Evolutionary conservation across 2,329 filamentous ascomycete species (phyloP), one percentile per base, ranked within the genome.

Genomic region (Plectosphaerella cucumerina): DNA sequence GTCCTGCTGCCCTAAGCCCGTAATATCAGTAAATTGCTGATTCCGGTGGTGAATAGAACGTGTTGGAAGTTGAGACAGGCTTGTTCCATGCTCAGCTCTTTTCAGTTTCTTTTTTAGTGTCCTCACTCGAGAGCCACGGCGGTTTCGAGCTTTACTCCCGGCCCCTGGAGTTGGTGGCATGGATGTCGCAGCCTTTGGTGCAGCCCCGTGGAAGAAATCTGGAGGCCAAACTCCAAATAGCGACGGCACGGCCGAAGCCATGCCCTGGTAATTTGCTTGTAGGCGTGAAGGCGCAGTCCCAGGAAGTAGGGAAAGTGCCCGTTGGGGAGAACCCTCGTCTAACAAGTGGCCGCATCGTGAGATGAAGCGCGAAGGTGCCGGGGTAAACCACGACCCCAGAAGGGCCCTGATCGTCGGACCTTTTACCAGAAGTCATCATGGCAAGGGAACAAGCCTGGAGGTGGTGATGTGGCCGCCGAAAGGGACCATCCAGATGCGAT

Each of bases 381-480:
- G 62, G 63, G 65, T 42, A 11, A 18, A 18, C n/a, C 39, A 12
- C 6, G 39, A 65, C 70, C 78, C 76, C 78, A 73, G 75, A 65
- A 65, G 67, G 61, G 66, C 62, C 67, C 62, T 62, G 66, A 70
- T 68, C 67, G 75, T 84, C 79, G 71, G 80, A 80, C 81, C 81
- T 84, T 84, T 84, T 84, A 84, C 81, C 81, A 81, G 67, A 63
- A 55, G 63, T 75, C 78, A 83, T 84, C 81, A 79, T 74, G 51
- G 67, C 54, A 49, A 23, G 20, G 31, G 37, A 35, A 39, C 45
- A 18, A 42, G 39, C 39, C 26, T 31, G 26, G 12, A 11, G 8
- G 26, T 9, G 26, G 26, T 8, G 26, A 31, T 31, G 26, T 31
- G 26, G 26, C 26, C 26, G 26, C 9, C 12, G 12, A 9, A 31